Evolutionary conservation across 2,329 filamentous ascomycete genomes (phyloP), one percentile per base, ranked within the genome.

Genomic region (Aspergillus caelatus): DNA sequence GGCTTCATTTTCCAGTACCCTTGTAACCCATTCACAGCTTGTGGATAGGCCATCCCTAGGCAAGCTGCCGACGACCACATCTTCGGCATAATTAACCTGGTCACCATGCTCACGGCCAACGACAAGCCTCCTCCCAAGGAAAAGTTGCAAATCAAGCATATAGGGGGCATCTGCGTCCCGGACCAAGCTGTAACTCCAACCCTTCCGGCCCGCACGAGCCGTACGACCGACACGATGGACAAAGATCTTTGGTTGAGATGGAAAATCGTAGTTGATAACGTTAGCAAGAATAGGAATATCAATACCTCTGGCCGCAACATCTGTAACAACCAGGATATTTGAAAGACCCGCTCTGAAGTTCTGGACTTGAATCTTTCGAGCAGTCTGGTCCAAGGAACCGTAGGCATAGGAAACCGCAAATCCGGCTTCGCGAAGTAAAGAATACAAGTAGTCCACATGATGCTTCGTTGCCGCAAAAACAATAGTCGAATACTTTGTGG

Each of bases 221-320:
- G 96, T 99, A 80, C 95, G 90, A 72, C 95, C 95, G 54, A 99
- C 95, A 75, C 95, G 90, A 79, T 99, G 95, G 32, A 99, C 91
- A 72, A 96, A 99, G 48, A 99, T 89, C 80, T 99, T 99, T 23
- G 95, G 93, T 73, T 98, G 95, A 1, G 94, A 91, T 3, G 95
- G 94, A 68, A 99, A 99, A 74, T 98, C 94, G 79, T 96, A 99
- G 82, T 99, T 98, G 82, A 99, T 94, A 63, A 99, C 95, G 75
- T 99, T 98, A 62, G 93, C 94, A 41, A 99, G 85, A 54, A 97
- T 87, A 0, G 95, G 95, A 69, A 99, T 97, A 87, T 99, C 95
- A 65, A 99, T 96, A 88, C 95, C 94, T 83, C 95, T 87, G 26
- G 95, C 95, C 16, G 95, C 95, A 60, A 99, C 93, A 76, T 99